Percentiles rank a stretch among this genome's conserved stretches.
Evolutionary conservation across 805 yeast species (phyloP).

Genomic region (Hagleromyces aurorensis): DNA sequence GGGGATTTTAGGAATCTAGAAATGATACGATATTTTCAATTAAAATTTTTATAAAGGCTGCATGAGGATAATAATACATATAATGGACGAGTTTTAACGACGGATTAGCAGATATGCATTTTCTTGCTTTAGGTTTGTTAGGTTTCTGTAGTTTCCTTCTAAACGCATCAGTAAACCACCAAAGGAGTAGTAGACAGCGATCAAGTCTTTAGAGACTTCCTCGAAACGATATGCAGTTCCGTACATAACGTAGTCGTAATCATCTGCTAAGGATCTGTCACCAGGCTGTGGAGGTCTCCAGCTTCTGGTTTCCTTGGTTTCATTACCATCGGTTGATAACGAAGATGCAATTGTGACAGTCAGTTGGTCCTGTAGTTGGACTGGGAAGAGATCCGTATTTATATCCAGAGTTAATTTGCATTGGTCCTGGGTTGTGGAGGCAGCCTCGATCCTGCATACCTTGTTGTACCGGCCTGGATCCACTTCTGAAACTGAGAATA

Average conservation of each 20-base stretch:
- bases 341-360: conserved; percentile 83
- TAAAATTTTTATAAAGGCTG: too few species aligned
- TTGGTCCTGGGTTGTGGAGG: conserved; percentile 63
- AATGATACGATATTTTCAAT: conserved; percentile 1
- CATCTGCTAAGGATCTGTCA: conserved; percentile 86
- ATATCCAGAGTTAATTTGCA: conserved; percentile 81
- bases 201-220: conserved; percentile 58
- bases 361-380: conserved; percentile 62
- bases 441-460: conserved; percentile 82
- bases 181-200: conserved; percentile 88
- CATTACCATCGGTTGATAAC: conserved; percentile 41
- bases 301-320: conserved; percentile 29
- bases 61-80: conserved; percentile 2
- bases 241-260: conserved; percentile 96
- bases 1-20: conserved; percentile 22
- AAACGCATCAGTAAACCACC: conserved; percentile 91
- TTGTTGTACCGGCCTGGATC: conserved; percentile 89
- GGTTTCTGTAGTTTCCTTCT: conserved; percentile 89
- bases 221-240: conserved; percentile 97
- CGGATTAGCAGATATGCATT: conserved; percentile 86
- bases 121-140: conserved; percentile 87
- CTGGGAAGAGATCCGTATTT: conserved; percentile 88
- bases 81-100: conserved; percentile 34
- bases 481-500: conserved; percentile 75
- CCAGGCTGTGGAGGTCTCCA: conserved; percentile 64